These are phyloP conservation scores for Alternaria longipes DNA, from an alignment of 2,329 filamentous ascomycete genomes.

Conservation along the genomic window DNA sequence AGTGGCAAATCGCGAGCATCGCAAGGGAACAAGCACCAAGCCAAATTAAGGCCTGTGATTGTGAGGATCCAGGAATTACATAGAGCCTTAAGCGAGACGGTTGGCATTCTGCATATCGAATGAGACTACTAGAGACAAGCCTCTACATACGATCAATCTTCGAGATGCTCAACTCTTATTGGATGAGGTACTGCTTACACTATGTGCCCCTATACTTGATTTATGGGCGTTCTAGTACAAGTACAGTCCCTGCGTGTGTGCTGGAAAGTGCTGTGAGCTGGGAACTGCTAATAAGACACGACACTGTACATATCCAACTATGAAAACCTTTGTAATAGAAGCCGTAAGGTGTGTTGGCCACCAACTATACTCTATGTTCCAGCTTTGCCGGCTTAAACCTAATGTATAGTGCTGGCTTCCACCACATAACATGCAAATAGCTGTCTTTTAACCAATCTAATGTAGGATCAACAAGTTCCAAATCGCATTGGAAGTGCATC, in stretches of 20 bases:
- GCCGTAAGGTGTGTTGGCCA: neutral
- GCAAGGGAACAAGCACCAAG: neutral
- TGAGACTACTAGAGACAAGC: neutral
- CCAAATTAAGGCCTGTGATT: neutral
- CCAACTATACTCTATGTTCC: neutral
- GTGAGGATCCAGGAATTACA: neutral
- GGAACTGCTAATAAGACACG: neutral
- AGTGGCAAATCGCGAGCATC: neutral
- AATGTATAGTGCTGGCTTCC: neutral
- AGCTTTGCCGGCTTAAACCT: neutral
- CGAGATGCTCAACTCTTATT: accelerated
- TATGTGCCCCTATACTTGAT: neutral
- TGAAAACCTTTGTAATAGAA: neutral
- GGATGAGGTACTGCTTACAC: neutral
- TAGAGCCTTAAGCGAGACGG: neutral
- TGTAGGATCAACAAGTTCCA: neutral
- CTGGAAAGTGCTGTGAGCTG: no score
- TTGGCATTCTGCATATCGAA: neutral
- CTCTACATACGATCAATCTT: neutral
- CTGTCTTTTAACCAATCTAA: neutral
- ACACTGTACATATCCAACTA: neutral
- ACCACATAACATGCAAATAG: constrained; percentile 6
- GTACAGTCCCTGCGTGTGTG: neutral
- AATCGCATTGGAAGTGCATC: neutral
- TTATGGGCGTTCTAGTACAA: neutral